A percentile compares a stretch with the other conserved stretches of the same genome.
Evolutionary conservation across 768 basidiomycete genomes (phyloP).

Genomic region (Agaricus blazei): DNA sequence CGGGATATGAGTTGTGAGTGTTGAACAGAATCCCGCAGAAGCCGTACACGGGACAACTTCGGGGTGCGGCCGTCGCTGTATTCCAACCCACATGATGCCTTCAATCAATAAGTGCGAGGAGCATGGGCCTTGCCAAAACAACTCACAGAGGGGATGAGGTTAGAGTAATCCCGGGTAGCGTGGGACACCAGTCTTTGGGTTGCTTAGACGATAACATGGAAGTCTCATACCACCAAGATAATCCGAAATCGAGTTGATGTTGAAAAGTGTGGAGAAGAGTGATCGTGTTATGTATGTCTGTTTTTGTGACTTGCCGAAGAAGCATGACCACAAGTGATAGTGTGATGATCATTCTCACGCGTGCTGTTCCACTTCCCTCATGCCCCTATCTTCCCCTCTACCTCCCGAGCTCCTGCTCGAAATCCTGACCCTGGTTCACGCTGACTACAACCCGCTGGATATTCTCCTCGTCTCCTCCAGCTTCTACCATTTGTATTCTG

Average conservation of each 20-base stretch:
- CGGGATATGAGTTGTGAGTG: not conserved
- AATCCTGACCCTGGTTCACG: not conserved
- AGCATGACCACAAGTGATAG: no score
- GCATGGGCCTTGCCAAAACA: not conserved
- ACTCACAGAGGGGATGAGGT: no score
- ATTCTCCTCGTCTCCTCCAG: conserved; percentile 5
- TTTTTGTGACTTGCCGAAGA: no score
- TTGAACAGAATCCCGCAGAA: not conserved
- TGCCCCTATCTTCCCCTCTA: not conserved
- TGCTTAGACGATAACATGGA: no score
- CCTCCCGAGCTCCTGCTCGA: conserved; percentile 9
- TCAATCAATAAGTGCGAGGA: not conserved
- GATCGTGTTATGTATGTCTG: no score
- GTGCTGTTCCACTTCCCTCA: not conserved
- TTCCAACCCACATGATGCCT: conserved; percentile 2
- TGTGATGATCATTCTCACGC: not conserved
- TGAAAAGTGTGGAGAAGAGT: no score
- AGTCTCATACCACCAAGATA: no score
- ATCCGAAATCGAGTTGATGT: no score
- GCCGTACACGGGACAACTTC: conserved; percentile 1
- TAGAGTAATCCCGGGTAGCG: no score
- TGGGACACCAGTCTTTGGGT: no score
- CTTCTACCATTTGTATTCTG: conserved; percentile 2
- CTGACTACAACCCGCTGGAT: not conserved
- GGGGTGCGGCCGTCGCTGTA: conserved; percentile 2